Evolutionary conservation across 768 basidiomycete genomes (phyloP).

Genomic region (Russula emetica): DNA sequence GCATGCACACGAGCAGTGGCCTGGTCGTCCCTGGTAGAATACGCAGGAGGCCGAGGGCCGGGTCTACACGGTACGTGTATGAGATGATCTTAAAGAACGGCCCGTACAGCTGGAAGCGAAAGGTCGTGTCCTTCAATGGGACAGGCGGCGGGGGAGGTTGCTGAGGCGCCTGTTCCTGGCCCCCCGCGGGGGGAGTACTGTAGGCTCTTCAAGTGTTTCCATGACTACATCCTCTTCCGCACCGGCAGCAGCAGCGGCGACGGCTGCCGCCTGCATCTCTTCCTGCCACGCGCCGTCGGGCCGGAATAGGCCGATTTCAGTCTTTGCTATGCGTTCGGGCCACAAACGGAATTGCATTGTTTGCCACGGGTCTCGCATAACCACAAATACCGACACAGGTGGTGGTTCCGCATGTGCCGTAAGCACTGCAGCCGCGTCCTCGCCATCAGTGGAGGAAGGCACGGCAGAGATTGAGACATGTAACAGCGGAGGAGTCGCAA

Average conservation of each 20-base stretch:
- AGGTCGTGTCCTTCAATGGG: slow-evolving; percentile 22
- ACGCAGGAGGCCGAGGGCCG: slow-evolving; percentile 5
- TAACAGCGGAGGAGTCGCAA: slow-evolving; percentile 4
- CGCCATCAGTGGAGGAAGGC: slow-evolving; percentile 15
- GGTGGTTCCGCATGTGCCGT: slow-evolving; percentile 22
- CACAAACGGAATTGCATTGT: slow-evolving; percentile 21
- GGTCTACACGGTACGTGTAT: slow-evolving; percentile 13
- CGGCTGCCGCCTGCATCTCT: slow-evolving; percentile 8
- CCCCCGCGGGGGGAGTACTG: background rate
- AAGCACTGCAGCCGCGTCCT: slow-evolving; percentile 16
- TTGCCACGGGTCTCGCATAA: slow-evolving; percentile 21
- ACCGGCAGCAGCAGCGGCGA: background rate
- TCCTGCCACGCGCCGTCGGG: slow-evolving; percentile 20
- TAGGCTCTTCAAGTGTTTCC: background rate
- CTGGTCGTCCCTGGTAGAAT: slow-evolving; percentile 20
- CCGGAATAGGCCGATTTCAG: slow-evolving; percentile 13
- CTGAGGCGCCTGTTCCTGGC: background rate
- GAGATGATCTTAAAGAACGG: slow-evolving; percentile 22
- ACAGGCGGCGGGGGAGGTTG: background rate
- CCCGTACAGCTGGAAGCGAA: slow-evolving; percentile 24
- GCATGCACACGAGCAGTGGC: too few species aligned
- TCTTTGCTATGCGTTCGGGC: slow-evolving; percentile 21
- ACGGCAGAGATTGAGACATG: slow-evolving; percentile 20
- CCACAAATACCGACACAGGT: slow-evolving; percentile 19
- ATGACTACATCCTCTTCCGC: slow-evolving; percentile 7